Percentiles rank a stretch among this genome's conserved stretches.
Conservation (phyloP, 2,329 filamentous ascomycete species). For the Phaeosphaeriaceae sp. region DNA sequence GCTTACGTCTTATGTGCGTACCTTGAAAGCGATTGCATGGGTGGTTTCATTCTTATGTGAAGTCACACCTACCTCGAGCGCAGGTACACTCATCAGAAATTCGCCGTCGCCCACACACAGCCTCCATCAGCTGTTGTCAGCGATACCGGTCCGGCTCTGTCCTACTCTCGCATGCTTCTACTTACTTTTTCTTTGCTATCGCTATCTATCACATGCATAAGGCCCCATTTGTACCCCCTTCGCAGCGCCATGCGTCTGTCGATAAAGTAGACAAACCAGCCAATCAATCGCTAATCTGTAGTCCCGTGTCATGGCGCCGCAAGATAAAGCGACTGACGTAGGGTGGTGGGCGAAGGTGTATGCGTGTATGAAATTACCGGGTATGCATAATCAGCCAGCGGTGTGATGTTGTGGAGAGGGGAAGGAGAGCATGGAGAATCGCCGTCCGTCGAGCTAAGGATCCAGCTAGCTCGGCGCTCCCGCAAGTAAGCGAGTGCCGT, state of each 20-base stretch:
- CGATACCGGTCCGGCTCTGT: constrained; percentile 17
- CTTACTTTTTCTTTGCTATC: constrained; percentile 11
- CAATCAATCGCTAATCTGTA: constrained; percentile 30
- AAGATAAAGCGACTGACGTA: constrained; percentile 37
- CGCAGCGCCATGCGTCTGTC: constrained; percentile 19
- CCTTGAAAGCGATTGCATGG: background rate
- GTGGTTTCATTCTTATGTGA: constrained; percentile 1
- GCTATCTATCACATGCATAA: constrained; percentile 12
- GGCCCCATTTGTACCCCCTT: constrained; percentile 22
- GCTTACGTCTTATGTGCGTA: too few relatives aligned
- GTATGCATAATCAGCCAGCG: constrained; percentile 21
- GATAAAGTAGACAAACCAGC: constrained; percentile 20
- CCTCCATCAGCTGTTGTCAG: constrained; percentile 21
- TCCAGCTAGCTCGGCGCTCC: too few relatives aligned
- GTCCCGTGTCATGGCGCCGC: constrained; percentile 11
- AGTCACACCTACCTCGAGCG: background rate
- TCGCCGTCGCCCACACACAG: constrained; percentile 25
- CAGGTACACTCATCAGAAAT: constrained; percentile 15
- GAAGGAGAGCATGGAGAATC: too few relatives aligned
- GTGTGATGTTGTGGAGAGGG: constrained; percentile 23
- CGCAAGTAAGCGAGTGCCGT: too few relatives aligned
- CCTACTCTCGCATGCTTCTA: constrained; percentile 15
- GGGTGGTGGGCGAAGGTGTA: constrained; percentile 12
- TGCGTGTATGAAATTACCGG: constrained; percentile 13
- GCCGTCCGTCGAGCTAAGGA: too few relatives aligned